Percentiles rank a stretch among this genome's conserved stretches.
phyloP scores from a whole-genome alignment of 177 flowering plant genomes.

The Vitis hybrid region DNA sequence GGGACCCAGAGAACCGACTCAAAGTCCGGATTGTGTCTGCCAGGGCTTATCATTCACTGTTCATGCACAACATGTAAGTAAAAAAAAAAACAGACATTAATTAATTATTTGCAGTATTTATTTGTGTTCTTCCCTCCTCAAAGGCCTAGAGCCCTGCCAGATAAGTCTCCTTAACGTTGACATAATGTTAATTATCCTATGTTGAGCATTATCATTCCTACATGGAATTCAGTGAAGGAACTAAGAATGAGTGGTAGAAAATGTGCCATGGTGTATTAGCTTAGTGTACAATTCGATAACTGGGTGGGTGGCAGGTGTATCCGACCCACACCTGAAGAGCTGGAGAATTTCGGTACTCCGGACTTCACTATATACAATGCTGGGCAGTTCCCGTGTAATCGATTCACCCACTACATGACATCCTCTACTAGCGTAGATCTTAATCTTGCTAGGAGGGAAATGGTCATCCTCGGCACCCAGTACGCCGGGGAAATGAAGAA shows the following conservation, averaged over 20 bases:
- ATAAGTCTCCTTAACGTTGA: slow-evolving; percentile 48
- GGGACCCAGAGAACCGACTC: slow-evolving; percentile 89
- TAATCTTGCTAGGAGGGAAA: slow-evolving; percentile 87
- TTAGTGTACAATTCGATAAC: slow-evolving; percentile 39
- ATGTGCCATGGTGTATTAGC: slow-evolving; percentile 16
- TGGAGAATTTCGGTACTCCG: slow-evolving; percentile 97
- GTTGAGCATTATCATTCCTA: slow-evolving; percentile 7
- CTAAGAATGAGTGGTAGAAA: not conserved
- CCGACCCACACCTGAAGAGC: slow-evolving; percentile 96
- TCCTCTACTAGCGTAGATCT: slow-evolving; percentile 97
- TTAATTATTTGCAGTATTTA: slow-evolving; percentile 1
- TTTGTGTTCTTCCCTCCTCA: slow-evolving; percentile 6
- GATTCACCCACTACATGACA: slow-evolving; percentile 98
- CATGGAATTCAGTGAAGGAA: slow-evolving; percentile 1
- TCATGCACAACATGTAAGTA: slow-evolving; percentile 99
- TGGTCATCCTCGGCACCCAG: slow-evolving; percentile 98
- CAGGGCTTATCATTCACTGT: slow-evolving; percentile 95
- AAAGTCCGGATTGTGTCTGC: slow-evolving; percentile 97
- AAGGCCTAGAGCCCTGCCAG: slow-evolving; percentile 23
- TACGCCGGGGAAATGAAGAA: slow-evolving; percentile 99
- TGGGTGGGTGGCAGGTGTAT: slow-evolving; percentile 90
- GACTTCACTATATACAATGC: slow-evolving; percentile 99
- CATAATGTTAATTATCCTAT: not conserved
- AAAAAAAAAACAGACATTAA: not conserved
- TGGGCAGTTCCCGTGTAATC: slow-evolving; percentile 97